Conservation (phyloP, 1,284 basidiomycete genomes). For the Cryptococcus hybrid region DNA sequence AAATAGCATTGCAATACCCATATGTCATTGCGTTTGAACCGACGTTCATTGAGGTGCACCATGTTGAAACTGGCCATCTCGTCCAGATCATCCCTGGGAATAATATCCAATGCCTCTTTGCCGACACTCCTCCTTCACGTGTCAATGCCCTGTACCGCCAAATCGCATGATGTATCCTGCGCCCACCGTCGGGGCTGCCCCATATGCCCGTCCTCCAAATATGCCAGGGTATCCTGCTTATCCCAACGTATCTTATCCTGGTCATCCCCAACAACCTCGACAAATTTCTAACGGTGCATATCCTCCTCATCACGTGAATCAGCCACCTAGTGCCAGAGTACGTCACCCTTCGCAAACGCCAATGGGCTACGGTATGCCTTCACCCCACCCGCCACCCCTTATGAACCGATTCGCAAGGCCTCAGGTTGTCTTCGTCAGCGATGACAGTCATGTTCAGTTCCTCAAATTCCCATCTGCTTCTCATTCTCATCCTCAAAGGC, state of each 20-base stretch:
- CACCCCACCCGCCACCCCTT: slow-evolving; percentile 7
- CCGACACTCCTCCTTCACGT: slow-evolving; percentile 83
- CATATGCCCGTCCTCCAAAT: slow-evolving; percentile 5
- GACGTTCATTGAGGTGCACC: slow-evolving; percentile 93
- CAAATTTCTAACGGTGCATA: neutral
- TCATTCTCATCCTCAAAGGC: too few relatives aligned
- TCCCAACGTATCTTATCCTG: neutral
- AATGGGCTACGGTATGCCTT: slow-evolving; percentile 17
- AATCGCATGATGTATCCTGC: slow-evolving; percentile 32
- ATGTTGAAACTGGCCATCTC: slow-evolving; percentile 88
- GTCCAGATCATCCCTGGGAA: slow-evolving; percentile 94
- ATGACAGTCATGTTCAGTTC: slow-evolving; percentile 50
- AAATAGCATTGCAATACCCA: slow-evolving; percentile 85
- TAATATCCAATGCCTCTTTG: slow-evolving; percentile 84
- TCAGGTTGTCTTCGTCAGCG: slow-evolving; percentile 48
- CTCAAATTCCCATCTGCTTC: slow-evolving; percentile 37
- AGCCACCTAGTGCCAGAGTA: slow-evolving; percentile 1
- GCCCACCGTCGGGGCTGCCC: neutral
- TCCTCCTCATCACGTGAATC: slow-evolving; percentile 2
- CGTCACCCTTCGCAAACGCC: neutral
- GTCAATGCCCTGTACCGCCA: slow-evolving; percentile 37
- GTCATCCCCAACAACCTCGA: slow-evolving; percentile 5
- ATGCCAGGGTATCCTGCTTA: slow-evolving; percentile 3
- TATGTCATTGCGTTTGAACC: slow-evolving; percentile 97
- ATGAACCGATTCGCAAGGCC: slow-evolving; percentile 31